phyloP scores from a whole-genome alignment of 495 filamentous ascomycete genomes.

The Tuber umbilicatum region DNA sequence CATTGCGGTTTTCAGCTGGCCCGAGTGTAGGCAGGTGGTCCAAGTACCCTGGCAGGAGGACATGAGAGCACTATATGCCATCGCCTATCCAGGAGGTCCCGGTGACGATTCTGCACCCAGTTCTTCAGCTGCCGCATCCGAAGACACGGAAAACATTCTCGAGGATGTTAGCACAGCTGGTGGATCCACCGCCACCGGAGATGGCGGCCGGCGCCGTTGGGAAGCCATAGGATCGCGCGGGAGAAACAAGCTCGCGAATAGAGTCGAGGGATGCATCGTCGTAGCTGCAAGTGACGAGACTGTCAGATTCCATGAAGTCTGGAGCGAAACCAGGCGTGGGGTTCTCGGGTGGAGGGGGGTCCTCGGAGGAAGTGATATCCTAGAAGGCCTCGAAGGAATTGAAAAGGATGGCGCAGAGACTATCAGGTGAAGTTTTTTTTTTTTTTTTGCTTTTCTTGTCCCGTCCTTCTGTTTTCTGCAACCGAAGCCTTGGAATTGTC shows the following conservation, averaged over 20 bases:
- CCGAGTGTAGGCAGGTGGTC: conserved; percentile 79
- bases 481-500: conserved; percentile 2
- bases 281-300: conserved; percentile 90
- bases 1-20: conserved; percentile 94
- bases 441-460: conserved; percentile 10
- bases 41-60: conserved; percentile 83
- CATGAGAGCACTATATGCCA: conserved; percentile 69
- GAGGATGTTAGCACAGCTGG: conserved; percentile 18
- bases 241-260: conserved; percentile 41
- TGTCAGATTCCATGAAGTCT: conserved; percentile 95
- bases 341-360: conserved; percentile 56
- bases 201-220: neutral
- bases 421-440: conserved; percentile 33
- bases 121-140: neutral
- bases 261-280: conserved; percentile 86
- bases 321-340: conserved; percentile 59
- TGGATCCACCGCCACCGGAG: neutral
- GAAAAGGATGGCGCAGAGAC: conserved; percentile 58
- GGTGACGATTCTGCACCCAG: conserved; percentile 37
- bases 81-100: conserved; percentile 60
- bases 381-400: conserved; percentile 78
- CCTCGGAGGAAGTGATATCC: conserved; percentile 78
- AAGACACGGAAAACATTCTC: conserved; percentile 8
- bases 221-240: conserved; percentile 32
- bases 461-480: neutral